Evolutionary conservation across 108 stramenopile genomes (phyloP).

Genomic region (Nitzschia palea): DNA sequence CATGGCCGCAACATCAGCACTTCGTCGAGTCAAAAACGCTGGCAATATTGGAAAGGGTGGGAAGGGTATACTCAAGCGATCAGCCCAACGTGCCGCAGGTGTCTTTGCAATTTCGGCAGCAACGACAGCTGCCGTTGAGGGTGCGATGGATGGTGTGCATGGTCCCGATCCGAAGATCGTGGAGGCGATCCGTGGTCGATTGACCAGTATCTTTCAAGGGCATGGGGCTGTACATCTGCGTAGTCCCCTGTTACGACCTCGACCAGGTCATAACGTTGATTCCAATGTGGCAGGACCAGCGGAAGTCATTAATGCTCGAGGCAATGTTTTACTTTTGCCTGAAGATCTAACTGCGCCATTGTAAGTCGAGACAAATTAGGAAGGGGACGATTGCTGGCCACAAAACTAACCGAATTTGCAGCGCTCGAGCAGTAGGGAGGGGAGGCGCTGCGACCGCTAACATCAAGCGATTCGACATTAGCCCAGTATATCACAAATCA

Average conservation of each 20-base stretch:
- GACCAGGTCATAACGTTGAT: not conserved
- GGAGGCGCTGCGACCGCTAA: slow-evolving; percentile 62
- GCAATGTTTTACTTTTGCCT: slow-evolving; percentile 50
- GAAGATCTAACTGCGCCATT: slow-evolving; percentile 74
- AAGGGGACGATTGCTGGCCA: not conserved
- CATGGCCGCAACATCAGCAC: slow-evolving; percentile 63
- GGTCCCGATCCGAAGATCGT: slow-evolving; percentile 77
- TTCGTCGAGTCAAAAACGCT: slow-evolving; percentile 57
- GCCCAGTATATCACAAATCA: slow-evolving; percentile 62
- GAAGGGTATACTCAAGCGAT: slow-evolving; percentile 64
- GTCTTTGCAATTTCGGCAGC: slow-evolving; percentile 71
- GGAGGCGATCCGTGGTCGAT: slow-evolving; percentile 39
- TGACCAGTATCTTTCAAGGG: slow-evolving; percentile 52
- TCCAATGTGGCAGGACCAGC: slow-evolving; percentile 50
- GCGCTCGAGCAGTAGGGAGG: slow-evolving; percentile 70
- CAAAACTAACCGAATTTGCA: not conserved
- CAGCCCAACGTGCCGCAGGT: slow-evolving; percentile 59
- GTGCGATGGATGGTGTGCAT: slow-evolving; percentile 51
- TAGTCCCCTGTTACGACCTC: slow-evolving; percentile 64
- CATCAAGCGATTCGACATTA: slow-evolving; percentile 74
- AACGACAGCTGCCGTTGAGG: slow-evolving; percentile 57
- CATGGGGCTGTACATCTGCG: slow-evolving; percentile 74
- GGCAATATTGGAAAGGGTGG: slow-evolving; percentile 62
- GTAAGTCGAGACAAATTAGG: slow-evolving; percentile 3
- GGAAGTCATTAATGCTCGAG: slow-evolving; percentile 63